These are phyloP conservation scores for Xerophyta viscosa DNA, from an alignment of 106 monocot genomes.

Conservation along the genomic window DNA sequence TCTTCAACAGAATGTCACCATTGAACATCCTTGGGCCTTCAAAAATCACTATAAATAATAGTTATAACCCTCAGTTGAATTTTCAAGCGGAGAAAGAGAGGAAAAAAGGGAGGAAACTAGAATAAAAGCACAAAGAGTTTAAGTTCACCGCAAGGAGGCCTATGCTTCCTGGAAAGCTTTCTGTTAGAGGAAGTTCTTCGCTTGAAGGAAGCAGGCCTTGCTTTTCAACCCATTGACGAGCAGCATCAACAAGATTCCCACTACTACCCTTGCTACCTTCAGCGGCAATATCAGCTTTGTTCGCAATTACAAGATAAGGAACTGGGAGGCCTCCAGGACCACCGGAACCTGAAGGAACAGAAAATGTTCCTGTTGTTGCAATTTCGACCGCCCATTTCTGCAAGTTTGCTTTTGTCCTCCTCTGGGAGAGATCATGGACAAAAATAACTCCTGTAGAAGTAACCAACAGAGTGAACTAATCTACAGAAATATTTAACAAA, in stretches of 20 bases:
- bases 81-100: no score
- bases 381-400: slow-evolving; percentile 82
- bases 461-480: background rate
- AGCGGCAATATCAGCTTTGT: slow-evolving; percentile 73
- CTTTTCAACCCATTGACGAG: slow-evolving; percentile 96
- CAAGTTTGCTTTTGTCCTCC: slow-evolving; percentile 71
- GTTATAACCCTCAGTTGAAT: no score
- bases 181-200: slow-evolving; percentile 81
- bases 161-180: slow-evolving; percentile 64
- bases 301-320: slow-evolving; percentile 81
- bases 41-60: no score
- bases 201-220: slow-evolving; percentile 80
- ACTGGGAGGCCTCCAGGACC: slow-evolving; percentile 89
- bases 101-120: no score
- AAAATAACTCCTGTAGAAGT: slow-evolving; percentile 71
- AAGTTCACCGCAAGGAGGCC: slow-evolving; percentile 61
- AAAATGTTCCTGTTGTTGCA: slow-evolving; percentile 68
- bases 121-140: no score
- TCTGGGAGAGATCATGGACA: slow-evolving; percentile 88
- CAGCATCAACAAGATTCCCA: slow-evolving; percentile 96
- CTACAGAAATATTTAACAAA: no score
- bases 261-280: slow-evolving; percentile 75
- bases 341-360: slow-evolving; percentile 68
- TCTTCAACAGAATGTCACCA: no score
- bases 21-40: no score